Evolutionary conservation across 805 yeast genomes (phyloP), one percentile per base, ranked within the genome.

Genomic region (Monosporozyma unispora): DNA sequence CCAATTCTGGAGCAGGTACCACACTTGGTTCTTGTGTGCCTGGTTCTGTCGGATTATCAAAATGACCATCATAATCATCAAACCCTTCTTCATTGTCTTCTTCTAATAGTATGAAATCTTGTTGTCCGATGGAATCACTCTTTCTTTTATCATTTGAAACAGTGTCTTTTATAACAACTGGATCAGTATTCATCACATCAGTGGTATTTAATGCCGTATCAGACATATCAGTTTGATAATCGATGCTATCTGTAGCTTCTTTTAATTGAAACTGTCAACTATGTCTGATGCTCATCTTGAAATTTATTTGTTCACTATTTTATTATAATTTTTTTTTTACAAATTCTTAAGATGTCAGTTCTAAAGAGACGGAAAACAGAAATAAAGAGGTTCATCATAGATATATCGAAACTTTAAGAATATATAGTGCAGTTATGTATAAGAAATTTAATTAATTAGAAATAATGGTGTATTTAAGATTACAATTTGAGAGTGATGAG

Each of bases 61-160:
- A 49, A 45, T 59, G 63, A 10, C 61, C 61, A 46, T 58, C 63
- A 44, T 58, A 61, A 46, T 58, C 65, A 41, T 63, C 65, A 43
- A 49, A 60, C 2, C 56, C 62, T 45, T 54, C 62, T 11, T 46
- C 52, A 27, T 27, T 35, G 4, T 44, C 47, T 4, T 49, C 51
- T 33, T 44, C 52, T 19, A 45, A 16, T 8, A 44, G 18, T 11
- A 50, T 49, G 10, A 46, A 46, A 10, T 41, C 49, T 27, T 35
- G 29, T 22, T 48, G 31, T 18, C 16, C 31, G 8, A 3, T 21
- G 16, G 42, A 21, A 14, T 27, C 21, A 29, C n/a, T 33, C 28
- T 42, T n/a, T n/a, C n/a, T n/a, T n/a, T n/a, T 41, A 14, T 47
- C 48, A 12, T 45, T 21, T 23, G 44, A 28, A 11, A 46, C 47